Conservation (phyloP, 1,284 basidiomycete genomes). For the Ganoderma multipileum region DNA sequence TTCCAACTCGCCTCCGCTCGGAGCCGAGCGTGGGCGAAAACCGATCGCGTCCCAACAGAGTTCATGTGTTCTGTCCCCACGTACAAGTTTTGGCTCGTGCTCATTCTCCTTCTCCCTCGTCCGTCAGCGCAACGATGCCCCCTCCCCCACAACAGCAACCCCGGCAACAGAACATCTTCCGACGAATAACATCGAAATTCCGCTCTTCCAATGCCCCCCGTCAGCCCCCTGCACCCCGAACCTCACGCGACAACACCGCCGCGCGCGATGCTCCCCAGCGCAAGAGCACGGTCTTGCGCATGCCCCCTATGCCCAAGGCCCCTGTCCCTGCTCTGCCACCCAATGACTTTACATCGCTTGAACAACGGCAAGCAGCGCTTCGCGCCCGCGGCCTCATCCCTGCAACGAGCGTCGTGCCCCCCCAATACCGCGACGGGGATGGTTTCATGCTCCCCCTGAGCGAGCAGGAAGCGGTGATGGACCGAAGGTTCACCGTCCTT, state of each 20-base stretch:
- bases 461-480: constrained; percentile 41
- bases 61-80: neutral
- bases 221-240: neutral
- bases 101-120: constrained; percentile 9
- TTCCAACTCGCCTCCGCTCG: constrained; percentile 5
- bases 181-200: constrained; percentile 30
- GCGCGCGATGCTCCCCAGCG: constrained; percentile 4
- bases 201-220: constrained; percentile 18
- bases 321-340: constrained; percentile 29
- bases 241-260: neutral
- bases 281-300: constrained; percentile 24
- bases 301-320: constrained; percentile 30
- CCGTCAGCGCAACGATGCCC: constrained; percentile 18
- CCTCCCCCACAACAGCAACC: constrained; percentile 9
- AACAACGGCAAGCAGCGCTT: constrained; percentile 41
- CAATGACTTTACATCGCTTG: constrained; percentile 36
- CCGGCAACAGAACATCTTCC: constrained; percentile 24
- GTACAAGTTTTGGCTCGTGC: neutral
- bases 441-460: constrained; percentile 37
- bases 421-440: constrained; percentile 29
- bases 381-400: constrained; percentile 41
- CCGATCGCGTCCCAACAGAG: neutral
- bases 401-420: constrained; percentile 12
- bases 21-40: constrained; percentile 5
- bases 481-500: constrained; percentile 36